phyloP scores from a whole-genome alignment of 2,329 filamentous ascomycete species.

The Lecanicillium sp. region DNA sequence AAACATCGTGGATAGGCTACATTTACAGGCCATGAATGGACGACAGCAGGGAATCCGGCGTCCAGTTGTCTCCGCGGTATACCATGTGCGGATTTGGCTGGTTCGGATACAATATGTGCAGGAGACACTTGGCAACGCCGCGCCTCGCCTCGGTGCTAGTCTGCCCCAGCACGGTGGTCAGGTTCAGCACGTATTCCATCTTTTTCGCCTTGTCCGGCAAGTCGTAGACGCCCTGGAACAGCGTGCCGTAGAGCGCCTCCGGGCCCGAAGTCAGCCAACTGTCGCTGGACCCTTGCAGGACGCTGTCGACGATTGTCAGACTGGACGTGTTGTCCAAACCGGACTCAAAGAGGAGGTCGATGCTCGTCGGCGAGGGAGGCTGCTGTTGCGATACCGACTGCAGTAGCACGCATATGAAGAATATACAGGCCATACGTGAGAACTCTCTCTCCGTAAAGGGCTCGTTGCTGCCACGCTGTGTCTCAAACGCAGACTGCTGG shows the following conservation, averaged over 20 bases:
- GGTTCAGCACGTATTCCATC: conserved; percentile 1
- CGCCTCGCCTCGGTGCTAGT: neutral
- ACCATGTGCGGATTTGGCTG: neutral
- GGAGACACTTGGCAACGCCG: neutral
- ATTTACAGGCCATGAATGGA: neutral
- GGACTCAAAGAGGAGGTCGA: neutral
- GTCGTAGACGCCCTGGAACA: neutral
- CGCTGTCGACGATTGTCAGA: neutral
- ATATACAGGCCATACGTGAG: neutral
- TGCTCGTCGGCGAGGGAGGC: neutral
- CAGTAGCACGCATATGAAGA: neutral
- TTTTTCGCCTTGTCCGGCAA: conserved; percentile 2
- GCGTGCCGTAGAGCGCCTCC: neutral
- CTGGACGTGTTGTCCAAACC: neutral
- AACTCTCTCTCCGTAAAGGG: neutral
- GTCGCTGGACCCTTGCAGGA: neutral
- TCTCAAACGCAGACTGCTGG: neutral
- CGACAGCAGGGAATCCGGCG: neutral
- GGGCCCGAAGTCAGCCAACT: neutral
- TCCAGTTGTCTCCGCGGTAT: neutral
- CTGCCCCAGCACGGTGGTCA: neutral
- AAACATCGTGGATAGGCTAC: too few species aligned
- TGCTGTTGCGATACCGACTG: neutral
- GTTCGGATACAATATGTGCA: neutral
- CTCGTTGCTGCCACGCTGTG: neutral